Base-by-base conservation (phyloP, 495 filamentous ascomycete genomes). In the Terfezia boudieri region DNA sequence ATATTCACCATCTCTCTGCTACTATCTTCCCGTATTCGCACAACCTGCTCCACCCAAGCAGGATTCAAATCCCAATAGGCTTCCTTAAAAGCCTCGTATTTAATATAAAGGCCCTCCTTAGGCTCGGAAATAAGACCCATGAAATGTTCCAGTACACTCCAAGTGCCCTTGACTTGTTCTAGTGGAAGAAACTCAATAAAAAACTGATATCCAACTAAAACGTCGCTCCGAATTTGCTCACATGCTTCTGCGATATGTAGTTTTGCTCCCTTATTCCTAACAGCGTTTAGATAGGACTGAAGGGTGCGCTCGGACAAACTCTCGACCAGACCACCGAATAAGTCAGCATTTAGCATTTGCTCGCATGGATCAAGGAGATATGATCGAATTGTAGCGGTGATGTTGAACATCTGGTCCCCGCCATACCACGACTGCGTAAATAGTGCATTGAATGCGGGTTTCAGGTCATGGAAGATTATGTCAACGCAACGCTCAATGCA, bases 51-150 rank as follows among this genome's bases (percentile, higher is more conserved):
- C n/a, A 96, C 87, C 90, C 90, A 99, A 32, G 78, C 80, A 52
- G 94, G 77, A 68, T 89, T 86, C 62, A 94, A 71, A 68, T 99
- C 90, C 89, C 88, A 95, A 64, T 94, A 94, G 55, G 78, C 73
- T 36, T 70, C 66, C 71, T 93, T 94, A 68, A 96, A 86, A 14
- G 71, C 69, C 23, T 89, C 20, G 20, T 20, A 20, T 20, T 20
- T 20, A 2, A 20, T 20, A 20, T 20, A 20, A 20, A 20, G 20
- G 20, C 20, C 20, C 20, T 20, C 20, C 20, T 20, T 20, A 20
- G 20, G 20, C 23, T 89, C 82, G 36, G 78, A 76, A 11, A 99
- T 71, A 57, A 99, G 67, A 5, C 74, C 72, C 20, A 85, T 71
- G 59, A 96, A 81, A 64, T 77, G 75, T 67, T 94, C 79, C 22